Evolutionary conservation across 192 early-diverging fungal genomes (phyloP).

Genomic region (Backusella tarrabulga): DNA sequence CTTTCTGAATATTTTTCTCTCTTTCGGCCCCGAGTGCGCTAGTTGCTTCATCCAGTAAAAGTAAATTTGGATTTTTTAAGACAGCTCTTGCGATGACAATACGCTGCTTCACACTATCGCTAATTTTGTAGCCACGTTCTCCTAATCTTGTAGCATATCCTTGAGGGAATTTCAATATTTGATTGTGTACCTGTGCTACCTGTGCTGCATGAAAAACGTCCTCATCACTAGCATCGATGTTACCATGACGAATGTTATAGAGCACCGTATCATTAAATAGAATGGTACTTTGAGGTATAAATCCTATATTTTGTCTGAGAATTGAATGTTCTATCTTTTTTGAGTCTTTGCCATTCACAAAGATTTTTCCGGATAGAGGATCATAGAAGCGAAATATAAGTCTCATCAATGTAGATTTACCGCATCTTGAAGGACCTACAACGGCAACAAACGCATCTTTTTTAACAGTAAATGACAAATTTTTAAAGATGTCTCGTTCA

Average conservation of each 20-base stretch:
- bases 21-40: slow-evolving; percentile 74
- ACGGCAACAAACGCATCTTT: slow-evolving; percentile 71
- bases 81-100: slow-evolving; percentile 82
- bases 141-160: slow-evolving; percentile 59
- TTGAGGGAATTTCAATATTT: slow-evolving; percentile 70
- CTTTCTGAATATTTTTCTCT: slow-evolving; percentile 77
- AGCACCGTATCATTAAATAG: slow-evolving; percentile 92
- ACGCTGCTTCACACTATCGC: slow-evolving; percentile 88
- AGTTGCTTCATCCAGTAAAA: slow-evolving; percentile 89
- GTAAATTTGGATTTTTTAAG: slow-evolving; percentile 57
- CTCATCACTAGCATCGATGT: slow-evolving; percentile 60
- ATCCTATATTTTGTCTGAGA: slow-evolving; percentile 79
- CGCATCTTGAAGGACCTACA: slow-evolving; percentile 73
- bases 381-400: slow-evolving; percentile 94
- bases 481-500: slow-evolving; percentile 60
- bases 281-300: slow-evolving; percentile 92
- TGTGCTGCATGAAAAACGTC: slow-evolving; percentile 69
- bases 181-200: slow-evolving; percentile 78
- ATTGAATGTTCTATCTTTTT: slow-evolving; percentile 62
- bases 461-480: slow-evolving; percentile 66
- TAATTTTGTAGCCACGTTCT: slow-evolving; percentile 71
- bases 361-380: slow-evolving; percentile 68
- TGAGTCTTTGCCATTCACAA: slow-evolving; percentile 83
- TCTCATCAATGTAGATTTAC: slow-evolving; percentile 74
- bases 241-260: slow-evolving; percentile 91